Conservation (phyloP, 2,329 filamentous ascomycete genomes). For the Ophiostoma sp. region DNA sequence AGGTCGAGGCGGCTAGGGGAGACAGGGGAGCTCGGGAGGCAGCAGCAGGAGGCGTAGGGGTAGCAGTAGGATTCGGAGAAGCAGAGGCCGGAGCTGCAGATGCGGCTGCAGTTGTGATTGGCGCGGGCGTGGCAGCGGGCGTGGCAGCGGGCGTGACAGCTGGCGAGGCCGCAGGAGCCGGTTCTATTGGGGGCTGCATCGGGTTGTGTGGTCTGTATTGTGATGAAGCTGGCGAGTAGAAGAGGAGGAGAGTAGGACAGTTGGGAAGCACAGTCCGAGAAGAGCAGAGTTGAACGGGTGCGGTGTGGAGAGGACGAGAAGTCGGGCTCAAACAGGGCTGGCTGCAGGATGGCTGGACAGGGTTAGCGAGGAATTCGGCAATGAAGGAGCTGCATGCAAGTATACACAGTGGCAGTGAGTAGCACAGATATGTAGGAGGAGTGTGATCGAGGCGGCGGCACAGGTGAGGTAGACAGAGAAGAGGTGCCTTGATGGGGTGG, state of each 20-base stretch:
- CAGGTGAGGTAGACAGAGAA: no score
- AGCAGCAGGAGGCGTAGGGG: slow-evolving; percentile 4
- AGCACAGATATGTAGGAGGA: neutral
- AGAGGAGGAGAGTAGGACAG: no score
- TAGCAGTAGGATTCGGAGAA: neutral
- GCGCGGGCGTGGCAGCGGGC: neutral
- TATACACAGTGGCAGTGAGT: neutral
- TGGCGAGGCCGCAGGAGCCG: neutral
- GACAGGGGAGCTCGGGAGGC: neutral
- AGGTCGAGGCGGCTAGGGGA: neutral
- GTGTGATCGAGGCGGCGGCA: no score
- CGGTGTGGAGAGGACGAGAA: neutral
- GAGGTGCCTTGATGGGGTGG: no score
- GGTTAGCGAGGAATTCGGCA: neutral
- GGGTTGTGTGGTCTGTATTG: neutral
- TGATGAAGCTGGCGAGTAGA: neutral
- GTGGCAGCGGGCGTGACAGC: slow-evolving; percentile 5
- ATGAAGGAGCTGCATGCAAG: neutral
- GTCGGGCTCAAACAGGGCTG: neutral
- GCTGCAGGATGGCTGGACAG: neutral
- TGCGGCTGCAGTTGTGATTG: slow-evolving; percentile 6
- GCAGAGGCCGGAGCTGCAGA: neutral
- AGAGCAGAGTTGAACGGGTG: no score
- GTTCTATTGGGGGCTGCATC: slow-evolving; percentile 1
- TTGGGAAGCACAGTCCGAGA: neutral